Base-by-base conservation (phyloP, 495 filamentous ascomycete species). In the Xylaria longipes region DNA sequence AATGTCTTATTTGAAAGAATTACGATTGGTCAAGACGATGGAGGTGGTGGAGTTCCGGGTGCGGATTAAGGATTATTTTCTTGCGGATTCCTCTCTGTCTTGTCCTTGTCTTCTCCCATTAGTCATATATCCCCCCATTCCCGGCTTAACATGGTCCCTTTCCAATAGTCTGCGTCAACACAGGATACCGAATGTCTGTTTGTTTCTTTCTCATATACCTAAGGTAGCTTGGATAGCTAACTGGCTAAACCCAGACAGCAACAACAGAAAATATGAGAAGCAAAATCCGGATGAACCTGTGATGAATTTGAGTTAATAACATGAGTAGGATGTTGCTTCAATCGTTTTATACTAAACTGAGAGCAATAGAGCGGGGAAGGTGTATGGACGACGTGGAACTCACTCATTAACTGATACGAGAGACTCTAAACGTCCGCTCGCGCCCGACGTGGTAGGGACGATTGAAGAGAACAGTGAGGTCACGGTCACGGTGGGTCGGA, bases 401-500 rank as follows among this genome's bases (percentile, higher is more conserved):
- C 41, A 64, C 61, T 15, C 25, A 37, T 45, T 3, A 66, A 14
- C 22, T 1, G 8, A 43, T 5, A 63, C 3, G 3, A 3, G 31
- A 37, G 43, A 5, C 3, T 66, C 63, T 14, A 37, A 7, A 25
- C 43, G 27, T 2, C 63, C 29, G 3, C 29, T 52, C 25, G 65
- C 48, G 11, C 65, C 48, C 11, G 65, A 67, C 33, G 65, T 67
- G 22, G 48, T 39, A 17, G 65, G 20, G 12, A 5, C 48, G 8
- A n/a, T 3, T 1, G 48, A 56, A 7, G 65, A 39, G 5, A 67
- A 54, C 9, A 56, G 65, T 22, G 65, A 54, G 6, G 56, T 69
- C 54, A 69, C 52, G 39, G 67, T 69, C 14, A 69, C 54, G 20
- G 67, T 69, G 5, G 67, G 67, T 11, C 54, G 4, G 52, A 69